Conservation (phyloP, 495 filamentous ascomycete species). For the Achaetomiella virescens region DNA sequence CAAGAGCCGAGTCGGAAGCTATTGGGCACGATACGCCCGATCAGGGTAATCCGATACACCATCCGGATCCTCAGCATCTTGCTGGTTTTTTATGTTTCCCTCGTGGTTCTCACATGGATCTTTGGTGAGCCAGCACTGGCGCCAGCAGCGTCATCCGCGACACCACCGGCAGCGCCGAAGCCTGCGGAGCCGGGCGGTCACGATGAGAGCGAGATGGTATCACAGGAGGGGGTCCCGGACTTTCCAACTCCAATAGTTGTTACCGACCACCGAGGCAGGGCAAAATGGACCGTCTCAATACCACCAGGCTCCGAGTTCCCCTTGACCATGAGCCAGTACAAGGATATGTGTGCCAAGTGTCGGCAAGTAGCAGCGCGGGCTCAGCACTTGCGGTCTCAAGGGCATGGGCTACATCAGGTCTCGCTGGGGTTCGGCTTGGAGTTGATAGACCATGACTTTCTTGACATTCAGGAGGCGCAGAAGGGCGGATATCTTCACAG, state of each 20-base stretch:
- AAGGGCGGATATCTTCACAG: slow-evolving; percentile 48
- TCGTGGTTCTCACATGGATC: slow-evolving; percentile 20
- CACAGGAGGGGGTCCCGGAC: slow-evolving; percentile 44
- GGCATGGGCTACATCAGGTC: slow-evolving; percentile 31
- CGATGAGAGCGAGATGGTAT: slow-evolving; percentile 39
- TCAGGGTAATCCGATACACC: slow-evolving; percentile 42
- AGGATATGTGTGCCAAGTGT: slow-evolving; percentile 54
- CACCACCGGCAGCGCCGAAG: slow-evolving; percentile 8
- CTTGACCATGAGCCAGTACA: slow-evolving; percentile 51
- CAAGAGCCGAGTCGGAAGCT: slow-evolving; percentile 39
- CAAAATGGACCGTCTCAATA: slow-evolving; percentile 67
- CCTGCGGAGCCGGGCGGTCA: slow-evolving; percentile 27
- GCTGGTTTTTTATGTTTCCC: slow-evolving; percentile 31
- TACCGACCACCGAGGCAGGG: slow-evolving; percentile 47
- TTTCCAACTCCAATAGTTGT: slow-evolving; percentile 55
- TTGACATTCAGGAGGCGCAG: slow-evolving; percentile 62
- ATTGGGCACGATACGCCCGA: slow-evolving; percentile 32
- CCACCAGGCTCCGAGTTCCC: slow-evolving; percentile 54
- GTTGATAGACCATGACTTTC: slow-evolving; percentile 52
- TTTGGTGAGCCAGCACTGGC: slow-evolving; percentile 13
- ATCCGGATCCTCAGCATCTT: slow-evolving; percentile 37
- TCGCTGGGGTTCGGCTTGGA: slow-evolving; percentile 52
- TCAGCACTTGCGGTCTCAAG: slow-evolving; percentile 37
- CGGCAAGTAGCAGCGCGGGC: slow-evolving; percentile 48
- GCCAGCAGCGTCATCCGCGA: slow-evolving; percentile 15